Conservation (phyloP, 495 filamentous ascomycete genomes). For the Pseudevernia furfuracea region DNA sequence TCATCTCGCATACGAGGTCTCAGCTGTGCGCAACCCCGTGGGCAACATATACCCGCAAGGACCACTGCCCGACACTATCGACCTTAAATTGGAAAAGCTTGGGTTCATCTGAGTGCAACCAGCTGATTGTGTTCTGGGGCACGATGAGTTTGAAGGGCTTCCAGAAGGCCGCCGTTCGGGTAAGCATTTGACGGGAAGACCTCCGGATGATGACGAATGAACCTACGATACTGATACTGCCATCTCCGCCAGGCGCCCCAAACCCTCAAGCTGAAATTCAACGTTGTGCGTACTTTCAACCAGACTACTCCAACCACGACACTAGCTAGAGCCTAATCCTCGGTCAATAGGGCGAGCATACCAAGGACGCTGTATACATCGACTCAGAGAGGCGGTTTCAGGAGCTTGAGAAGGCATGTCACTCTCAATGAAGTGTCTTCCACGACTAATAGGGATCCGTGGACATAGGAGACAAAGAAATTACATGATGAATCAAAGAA, state of each 20-base stretch:
- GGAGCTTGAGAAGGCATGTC: constrained; percentile 65
- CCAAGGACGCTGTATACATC: constrained; percentile 88
- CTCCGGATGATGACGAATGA: background rate
- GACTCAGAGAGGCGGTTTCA: constrained; percentile 91
- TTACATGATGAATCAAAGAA: constrained; percentile 93
- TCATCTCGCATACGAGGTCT: constrained; percentile 1
- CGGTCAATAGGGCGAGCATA: constrained; percentile 61
- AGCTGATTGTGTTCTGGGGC: background rate
- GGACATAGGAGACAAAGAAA: constrained; percentile 71
- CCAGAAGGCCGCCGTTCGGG: constrained; percentile 76
- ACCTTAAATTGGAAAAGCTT: background rate
- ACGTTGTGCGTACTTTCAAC: constrained; percentile 48
- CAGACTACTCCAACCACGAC: background rate
- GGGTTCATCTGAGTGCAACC: background rate
- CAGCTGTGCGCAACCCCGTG: background rate
- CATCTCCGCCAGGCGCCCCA: constrained; percentile 63
- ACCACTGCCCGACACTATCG: background rate
- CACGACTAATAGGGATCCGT: constrained; percentile 16
- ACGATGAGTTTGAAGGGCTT: constrained; percentile 96
- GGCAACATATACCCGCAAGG: background rate
- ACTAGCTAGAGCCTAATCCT: background rate
- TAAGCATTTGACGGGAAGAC: constrained; percentile 35
- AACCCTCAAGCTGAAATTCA: constrained; percentile 83
- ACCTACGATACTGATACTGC: background rate
- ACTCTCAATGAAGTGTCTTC: background rate